Conservation (phyloP, 2,329 filamentous ascomycete species). For the Penicillium sp. region DNA sequence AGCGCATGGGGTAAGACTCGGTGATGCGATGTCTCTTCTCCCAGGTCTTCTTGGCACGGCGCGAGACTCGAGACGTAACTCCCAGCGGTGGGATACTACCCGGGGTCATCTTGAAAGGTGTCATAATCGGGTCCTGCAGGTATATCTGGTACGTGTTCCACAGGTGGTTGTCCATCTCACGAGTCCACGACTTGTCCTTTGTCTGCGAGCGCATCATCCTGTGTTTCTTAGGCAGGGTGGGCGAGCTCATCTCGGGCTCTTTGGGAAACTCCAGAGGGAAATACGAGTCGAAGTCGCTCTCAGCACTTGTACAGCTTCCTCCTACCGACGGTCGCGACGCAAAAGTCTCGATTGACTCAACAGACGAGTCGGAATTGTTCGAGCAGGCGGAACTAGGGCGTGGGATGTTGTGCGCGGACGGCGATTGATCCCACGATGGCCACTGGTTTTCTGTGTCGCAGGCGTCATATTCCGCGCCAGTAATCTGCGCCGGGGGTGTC, state of each 20-base stretch:
- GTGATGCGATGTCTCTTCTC: constrained; percentile 40
- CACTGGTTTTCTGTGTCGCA: constrained; percentile 26
- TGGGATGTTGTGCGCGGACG: constrained; percentile 44
- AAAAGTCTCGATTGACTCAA: constrained; percentile 56
- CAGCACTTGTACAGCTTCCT: constrained; percentile 58
- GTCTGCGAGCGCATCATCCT: constrained; percentile 23
- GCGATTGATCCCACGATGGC: constrained; percentile 30
- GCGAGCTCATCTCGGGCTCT: constrained; percentile 38
- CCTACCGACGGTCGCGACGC: constrained; percentile 55
- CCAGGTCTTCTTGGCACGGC: constrained; percentile 60
- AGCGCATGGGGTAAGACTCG: constrained; percentile 3
- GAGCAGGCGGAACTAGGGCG: constrained; percentile 57
- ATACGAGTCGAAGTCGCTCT: constrained; percentile 58
- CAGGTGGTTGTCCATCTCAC: constrained; percentile 62
- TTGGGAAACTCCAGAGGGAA: constrained; percentile 40
- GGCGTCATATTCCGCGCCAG: constrained; percentile 33
- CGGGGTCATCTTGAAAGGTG: constrained; percentile 63
- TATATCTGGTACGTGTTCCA: constrained; percentile 64
- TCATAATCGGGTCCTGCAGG: constrained; percentile 61
- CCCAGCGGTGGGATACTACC: constrained; percentile 60
- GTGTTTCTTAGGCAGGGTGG: constrained; percentile 31
- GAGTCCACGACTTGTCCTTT: constrained; percentile 48
- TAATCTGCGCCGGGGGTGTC: constrained; percentile 46
- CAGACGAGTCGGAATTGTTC: constrained; percentile 58
- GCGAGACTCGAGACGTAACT: constrained; percentile 59